Conservation (phyloP, 495 filamentous ascomycete genomes). For the Penicillium dipodomyicola region DNA sequence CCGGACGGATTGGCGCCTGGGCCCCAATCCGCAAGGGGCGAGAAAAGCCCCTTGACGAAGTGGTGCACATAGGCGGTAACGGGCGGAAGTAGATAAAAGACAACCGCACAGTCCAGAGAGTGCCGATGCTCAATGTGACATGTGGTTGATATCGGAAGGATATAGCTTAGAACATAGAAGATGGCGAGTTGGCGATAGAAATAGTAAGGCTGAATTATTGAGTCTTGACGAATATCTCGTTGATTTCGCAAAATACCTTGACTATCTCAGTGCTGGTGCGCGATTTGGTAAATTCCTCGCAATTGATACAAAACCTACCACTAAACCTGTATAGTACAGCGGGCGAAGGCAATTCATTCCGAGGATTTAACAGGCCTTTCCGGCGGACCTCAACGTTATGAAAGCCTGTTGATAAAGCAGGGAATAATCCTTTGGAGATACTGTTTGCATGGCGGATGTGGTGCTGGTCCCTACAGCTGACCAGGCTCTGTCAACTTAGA, state of each 20-base stretch:
- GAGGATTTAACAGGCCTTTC: too few relatives aligned
- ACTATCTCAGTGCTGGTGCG: not conserved
- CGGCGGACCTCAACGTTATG: not conserved
- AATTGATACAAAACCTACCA: not conserved
- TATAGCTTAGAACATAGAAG: not conserved
- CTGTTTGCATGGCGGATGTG: not conserved
- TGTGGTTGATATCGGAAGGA: not conserved
- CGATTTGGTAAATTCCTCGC: slow-evolving; percentile 1
- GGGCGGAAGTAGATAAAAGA: not conserved
- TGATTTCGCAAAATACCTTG: not conserved
- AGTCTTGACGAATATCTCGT: not conserved
- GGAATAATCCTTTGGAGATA: not conserved
- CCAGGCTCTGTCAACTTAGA: not conserved
- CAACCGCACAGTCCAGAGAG: not conserved
- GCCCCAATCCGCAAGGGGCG: not conserved
- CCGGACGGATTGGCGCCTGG: not conserved
- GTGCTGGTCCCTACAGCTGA: not conserved
- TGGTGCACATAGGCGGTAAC: not conserved
- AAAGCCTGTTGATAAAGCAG: not conserved
- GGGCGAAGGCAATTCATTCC: not conserved
- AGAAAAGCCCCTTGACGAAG: not conserved
- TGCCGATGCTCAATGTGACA: not conserved
- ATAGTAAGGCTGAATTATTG: not conserved
- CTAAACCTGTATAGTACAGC: not conserved
- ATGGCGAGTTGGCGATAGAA: not conserved